These are phyloP conservation scores for Dictyostelium firmibasis DNA, from an alignment of 78 protist species.

Conservation along the genomic window DNA sequence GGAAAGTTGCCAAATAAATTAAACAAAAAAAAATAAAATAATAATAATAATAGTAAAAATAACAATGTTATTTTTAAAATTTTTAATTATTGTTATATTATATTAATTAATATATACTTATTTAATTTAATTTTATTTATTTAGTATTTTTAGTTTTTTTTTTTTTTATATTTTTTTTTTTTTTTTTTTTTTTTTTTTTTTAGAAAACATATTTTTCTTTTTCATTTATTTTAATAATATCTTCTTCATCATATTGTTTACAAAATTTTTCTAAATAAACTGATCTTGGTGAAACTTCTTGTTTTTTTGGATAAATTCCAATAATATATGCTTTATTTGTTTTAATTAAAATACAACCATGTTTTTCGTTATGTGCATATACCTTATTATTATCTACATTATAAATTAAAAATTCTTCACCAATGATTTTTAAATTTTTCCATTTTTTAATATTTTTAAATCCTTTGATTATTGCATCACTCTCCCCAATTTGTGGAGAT, in stretches of 20 bases:
- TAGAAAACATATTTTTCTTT: conserved; percentile 31
- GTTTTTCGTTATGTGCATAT: conserved; percentile 38
- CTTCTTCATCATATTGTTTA: conserved; percentile 26
- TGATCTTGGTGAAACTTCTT: conserved; percentile 42
- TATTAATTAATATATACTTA: no score
- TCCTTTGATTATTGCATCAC: conserved; percentile 12
- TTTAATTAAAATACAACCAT: conserved; percentile 17
- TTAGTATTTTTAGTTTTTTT: background rate
- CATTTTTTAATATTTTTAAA: conserved; percentile 28
- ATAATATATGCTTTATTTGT: conserved; percentile 43
- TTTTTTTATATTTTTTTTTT: background rate
- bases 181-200: background rate
- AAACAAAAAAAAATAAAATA: background rate
- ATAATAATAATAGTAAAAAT: no score
- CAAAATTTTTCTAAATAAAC: conserved; percentile 18
- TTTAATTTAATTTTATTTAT: no score
- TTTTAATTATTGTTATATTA: no score
- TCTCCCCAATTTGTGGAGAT: conserved; percentile 35
- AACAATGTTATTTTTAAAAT: background rate
- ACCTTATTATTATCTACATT: background rate
- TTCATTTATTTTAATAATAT: background rate
- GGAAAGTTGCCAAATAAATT: background rate
- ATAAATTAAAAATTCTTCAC: conserved; percentile 32
- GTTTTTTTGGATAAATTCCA: conserved; percentile 46
- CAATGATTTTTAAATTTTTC: background rate